Percentiles rank a stretch among this genome's conserved stretches.
Evolutionary conservation across 306 rosid genomes (phyloP).

Genomic region (Acacia melanoxylon): DNA sequence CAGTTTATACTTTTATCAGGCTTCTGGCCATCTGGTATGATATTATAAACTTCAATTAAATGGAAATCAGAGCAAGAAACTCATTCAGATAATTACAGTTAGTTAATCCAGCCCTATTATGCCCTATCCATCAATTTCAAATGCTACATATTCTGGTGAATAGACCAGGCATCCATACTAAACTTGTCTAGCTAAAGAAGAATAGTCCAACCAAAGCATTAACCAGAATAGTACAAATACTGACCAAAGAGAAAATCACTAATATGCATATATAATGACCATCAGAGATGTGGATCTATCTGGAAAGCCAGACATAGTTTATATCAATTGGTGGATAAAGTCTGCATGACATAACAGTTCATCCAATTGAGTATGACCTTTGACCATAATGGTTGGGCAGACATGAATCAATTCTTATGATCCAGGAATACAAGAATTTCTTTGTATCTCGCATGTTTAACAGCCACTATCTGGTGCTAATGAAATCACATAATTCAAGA

Average conservation of each 20-base stretch:
- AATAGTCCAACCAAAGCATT: neutral
- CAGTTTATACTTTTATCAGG: neutral
- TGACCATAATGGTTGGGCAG: neutral
- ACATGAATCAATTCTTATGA: neutral
- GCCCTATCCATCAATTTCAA: neutral
- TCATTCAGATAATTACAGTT: neutral
- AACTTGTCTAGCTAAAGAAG: neutral
- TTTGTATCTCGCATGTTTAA: neutral
- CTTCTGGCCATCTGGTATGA: neutral
- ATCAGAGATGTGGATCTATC: neutral
- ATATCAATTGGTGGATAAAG: neutral
- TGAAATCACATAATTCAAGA: neutral
- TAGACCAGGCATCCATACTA: neutral
- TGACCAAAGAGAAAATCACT: neutral
- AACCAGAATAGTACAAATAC: constrained; percentile 1
- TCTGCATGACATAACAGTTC: neutral
- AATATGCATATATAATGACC: neutral
- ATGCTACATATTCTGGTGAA: neutral
- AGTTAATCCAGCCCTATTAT: neutral
- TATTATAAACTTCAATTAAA: neutral
- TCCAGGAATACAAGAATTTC: neutral
- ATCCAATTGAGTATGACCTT: neutral
- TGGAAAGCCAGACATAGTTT: neutral
- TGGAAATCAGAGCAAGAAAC: neutral
- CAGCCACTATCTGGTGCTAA: neutral